Base-by-base conservation (phyloP, 1,284 basidiomycete genomes). In the Ganoderma sinense region DNA sequence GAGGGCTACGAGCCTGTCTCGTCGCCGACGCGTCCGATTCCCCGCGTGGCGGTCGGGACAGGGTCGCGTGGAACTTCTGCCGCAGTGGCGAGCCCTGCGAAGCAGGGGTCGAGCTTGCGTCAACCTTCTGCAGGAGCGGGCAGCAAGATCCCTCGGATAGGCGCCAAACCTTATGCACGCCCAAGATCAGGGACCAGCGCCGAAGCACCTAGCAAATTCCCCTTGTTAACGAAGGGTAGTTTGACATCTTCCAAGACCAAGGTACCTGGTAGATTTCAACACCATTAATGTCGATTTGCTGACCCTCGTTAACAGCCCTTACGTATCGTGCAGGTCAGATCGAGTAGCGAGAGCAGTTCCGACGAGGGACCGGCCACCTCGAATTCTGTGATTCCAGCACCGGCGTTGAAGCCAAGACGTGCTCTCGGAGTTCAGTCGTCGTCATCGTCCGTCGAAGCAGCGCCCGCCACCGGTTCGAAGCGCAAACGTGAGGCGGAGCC, bases 121-220 rank as follows among this genome's bases (percentile, higher is more conserved):
- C 89, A 91, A 73, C 81, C 85, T 1, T 79, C 84, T 26, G 82
- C 84, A 23, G 78, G 79, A 26, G 82, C 83, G n/a, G 80, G 75
- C 0, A 92, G 92, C 78, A 86, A 85, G 78, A 94, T 94, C 73
- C 92, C 92, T 8, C 83, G 92, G 65, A 88, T 90, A 64, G 89
- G 87, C 39, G 78, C 79, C 20, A 93, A 92, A 71, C 91, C 92
- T 0, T 93, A 93, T 78, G 81, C 86, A 33, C 83, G 72, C 26
- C 73, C 76, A 7, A 75, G 71, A 41, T 41, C 68, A 4, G 67
- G 39, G 59, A 26, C 39, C 3, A 61, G 23, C 29, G 66, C 66
- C 16, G 39, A 63, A 2, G 51, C 59, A n/a, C 11, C 62, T 18
- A 69, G 66, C 63, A 71, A 71, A 29, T 55, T 68, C 11, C 70